Conservation (phyloP, 2,329 filamentous ascomycete species). For the Tricladium varicosporioides region DNA sequence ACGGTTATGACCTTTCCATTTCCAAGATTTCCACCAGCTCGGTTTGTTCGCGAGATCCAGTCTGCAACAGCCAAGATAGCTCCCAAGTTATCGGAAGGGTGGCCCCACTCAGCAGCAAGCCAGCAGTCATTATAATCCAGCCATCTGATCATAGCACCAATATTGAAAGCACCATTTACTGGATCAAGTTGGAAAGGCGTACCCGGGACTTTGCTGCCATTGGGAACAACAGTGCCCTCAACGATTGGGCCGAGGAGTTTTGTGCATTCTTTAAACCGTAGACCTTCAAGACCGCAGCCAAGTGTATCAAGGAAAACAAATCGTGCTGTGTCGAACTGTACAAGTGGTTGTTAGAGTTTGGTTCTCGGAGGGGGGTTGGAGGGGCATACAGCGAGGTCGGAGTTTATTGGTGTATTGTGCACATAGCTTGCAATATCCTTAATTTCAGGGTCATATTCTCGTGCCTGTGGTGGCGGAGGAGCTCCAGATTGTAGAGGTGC, state of each 20-base stretch:
- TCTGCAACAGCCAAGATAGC: slow-evolving; percentile 96
- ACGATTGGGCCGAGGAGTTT: slow-evolving; percentile 93
- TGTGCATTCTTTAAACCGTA: slow-evolving; percentile 93
- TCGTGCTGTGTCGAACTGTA: slow-evolving; percentile 88
- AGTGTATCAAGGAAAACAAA: slow-evolving; percentile 97
- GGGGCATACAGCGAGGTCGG: slow-evolving; percentile 80
- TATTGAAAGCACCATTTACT: slow-evolving; percentile 96
- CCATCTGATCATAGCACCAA: slow-evolving; percentile 98
- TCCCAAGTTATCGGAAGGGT: slow-evolving; percentile 96
- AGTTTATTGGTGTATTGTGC: slow-evolving; percentile 86
- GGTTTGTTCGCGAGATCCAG: slow-evolving; percentile 92
- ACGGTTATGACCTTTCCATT: slow-evolving; percentile 87
- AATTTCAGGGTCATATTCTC: slow-evolving; percentile 87
- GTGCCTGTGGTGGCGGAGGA: slow-evolving; percentile 47
- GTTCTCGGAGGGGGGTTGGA: slow-evolving; percentile 5
- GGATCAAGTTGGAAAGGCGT: slow-evolving; percentile 94
- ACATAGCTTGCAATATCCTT: slow-evolving; percentile 94
- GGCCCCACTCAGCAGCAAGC: slow-evolving; percentile 98
- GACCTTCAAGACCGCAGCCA: slow-evolving; percentile 91
- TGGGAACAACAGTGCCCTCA: slow-evolving; percentile 84
- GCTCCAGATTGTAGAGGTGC: slow-evolving; percentile 39
- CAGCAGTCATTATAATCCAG: slow-evolving; percentile 99
- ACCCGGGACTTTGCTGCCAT: slow-evolving; percentile 86
- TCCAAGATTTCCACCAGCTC: slow-evolving; percentile 72
- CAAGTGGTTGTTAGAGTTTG: slow-evolving; percentile 16